Base-by-base conservation (phyloP, 2,329 filamentous ascomycete genomes). In the Cladophialophora exuberans region DNA sequence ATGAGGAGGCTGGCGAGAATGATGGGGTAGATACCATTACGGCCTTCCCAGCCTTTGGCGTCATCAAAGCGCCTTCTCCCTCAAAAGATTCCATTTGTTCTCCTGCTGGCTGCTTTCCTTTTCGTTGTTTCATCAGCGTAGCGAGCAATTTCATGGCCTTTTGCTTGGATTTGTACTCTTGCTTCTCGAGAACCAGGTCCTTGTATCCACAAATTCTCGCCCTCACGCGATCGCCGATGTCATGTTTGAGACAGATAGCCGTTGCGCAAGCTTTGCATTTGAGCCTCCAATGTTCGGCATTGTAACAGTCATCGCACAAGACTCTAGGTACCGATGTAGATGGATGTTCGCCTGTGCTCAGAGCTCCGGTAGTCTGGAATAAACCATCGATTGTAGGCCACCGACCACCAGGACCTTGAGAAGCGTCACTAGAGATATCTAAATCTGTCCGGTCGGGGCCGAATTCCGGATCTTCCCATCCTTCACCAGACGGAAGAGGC, bases 201-300 rank as follows among this genome's bases (percentile, higher is more conserved):
- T 78, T 72, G 62, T 78, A 83, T 15, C 81, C 81, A 63, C 81
- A 84, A 44, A 83, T 81, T 31, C 80, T 73, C 23, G 83, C 71
- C 49, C 81, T 79, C 17, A 83, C 71, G 6, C 60, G 60, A 11
- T 76, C 80, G 22, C 80, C 76, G 39, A 84, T 76, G 60, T 84
- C 81, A 65, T 84, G 81, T 62, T 83, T 81, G 62, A 83, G 81
- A 67, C 81, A 84, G 22, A 84, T 69, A 2, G 80, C 75, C 50
- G 75, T 80, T 35, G 80, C 80, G 69, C 81, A 84, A 38, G 72
- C 75, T 62, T 80, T 79, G 66, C 81, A 84, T 33, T 79, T 75
- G n/a, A 83, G 76, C 62, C 81, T 83, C 81, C 81, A 84, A 43
- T 79, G 75, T 42, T 80, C 78, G n/a, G 77, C 79, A 25, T 77